Evolutionary conservation across 2,329 filamentous ascomycete genomes (phyloP), one percentile per base, ranked within the genome.

Genomic region (Penicillium nordicum): DNA sequence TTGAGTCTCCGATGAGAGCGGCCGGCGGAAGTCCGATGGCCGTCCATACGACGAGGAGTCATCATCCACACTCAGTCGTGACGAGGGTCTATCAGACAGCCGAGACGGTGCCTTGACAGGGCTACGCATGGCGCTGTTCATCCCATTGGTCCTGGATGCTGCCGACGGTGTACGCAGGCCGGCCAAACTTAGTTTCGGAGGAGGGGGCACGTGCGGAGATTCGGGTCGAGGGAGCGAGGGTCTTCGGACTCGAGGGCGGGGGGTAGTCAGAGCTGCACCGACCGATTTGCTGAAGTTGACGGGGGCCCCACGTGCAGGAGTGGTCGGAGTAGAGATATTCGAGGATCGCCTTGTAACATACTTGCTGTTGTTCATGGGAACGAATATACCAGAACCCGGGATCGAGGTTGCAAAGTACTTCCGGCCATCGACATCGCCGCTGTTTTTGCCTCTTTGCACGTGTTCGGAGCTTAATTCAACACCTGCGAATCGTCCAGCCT

Each of bases 221-320:
- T 96, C 92, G 5, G 94, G 89, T 30, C 92, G 88, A 50, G 89
- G 85, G n/a, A 96, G 79, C 1, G 92, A 96, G 9, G 87, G 86
- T 56, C 92, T 85, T 43, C 76, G 69, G 45, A 85, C 76, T 64
- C 84, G 86, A 5, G 82, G 78, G 71, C 89, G 92, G 65, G 87
- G 84, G 46, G 84, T 79, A 3, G 92, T 90, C 14, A 71, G 83
- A 40, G 85, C 84, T 7, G 89, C 89, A 1, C 92, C 92, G 43
- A 96, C 80, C 0, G 92, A 95, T 74, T 95, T 90, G 70, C 91
- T 94, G 76, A 97, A 94, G 69, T 92, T 92, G 53, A 88, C 82
- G 48, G 90, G 64, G 65, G 87, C 83, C 3, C 87, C 84, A 30
- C 88, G 79, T 18, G 81, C 80, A 30, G 84, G 84, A n/a, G 87